phyloP scores from a whole-genome alignment of 306 rosid species.

The Citrullus mucosospermus region DNA sequence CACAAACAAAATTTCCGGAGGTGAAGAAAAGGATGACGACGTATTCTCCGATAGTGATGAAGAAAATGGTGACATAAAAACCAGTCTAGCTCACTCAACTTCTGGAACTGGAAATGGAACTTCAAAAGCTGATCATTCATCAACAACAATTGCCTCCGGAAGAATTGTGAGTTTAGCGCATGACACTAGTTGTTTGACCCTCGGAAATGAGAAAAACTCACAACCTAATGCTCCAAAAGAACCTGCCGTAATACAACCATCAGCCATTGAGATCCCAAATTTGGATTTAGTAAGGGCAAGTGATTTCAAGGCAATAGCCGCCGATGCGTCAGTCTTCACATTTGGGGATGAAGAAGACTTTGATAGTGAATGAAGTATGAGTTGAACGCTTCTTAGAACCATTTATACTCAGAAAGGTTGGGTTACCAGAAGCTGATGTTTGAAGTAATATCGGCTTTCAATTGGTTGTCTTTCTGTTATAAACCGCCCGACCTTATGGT shows the following conservation, averaged over 20 bases:
- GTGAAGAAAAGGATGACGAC: slow-evolving; percentile 52
- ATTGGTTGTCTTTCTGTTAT: neutral
- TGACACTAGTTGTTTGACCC: slow-evolving; percentile 23
- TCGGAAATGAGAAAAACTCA: slow-evolving; percentile 17
- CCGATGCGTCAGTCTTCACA: slow-evolving; percentile 89
- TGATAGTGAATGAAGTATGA: slow-evolving; percentile 53
- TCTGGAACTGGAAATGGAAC: neutral
- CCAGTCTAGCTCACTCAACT: slow-evolving; percentile 6
- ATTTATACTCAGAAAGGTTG: neutral
- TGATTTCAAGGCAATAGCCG: slow-evolving; percentile 82
- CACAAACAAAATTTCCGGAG: slow-evolving; percentile 19
- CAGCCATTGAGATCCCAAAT: slow-evolving; percentile 17
- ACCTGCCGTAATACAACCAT: slow-evolving; percentile 18
- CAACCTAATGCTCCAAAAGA: slow-evolving; percentile 19
- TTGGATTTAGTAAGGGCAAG: slow-evolving; percentile 27
- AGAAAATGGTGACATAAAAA: slow-evolving; percentile 31
- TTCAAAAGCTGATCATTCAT: slow-evolving; percentile 23
- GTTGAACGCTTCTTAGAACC: neutral
- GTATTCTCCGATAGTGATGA: slow-evolving; percentile 87
- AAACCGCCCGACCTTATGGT: neutral
- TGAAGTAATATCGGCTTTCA: neutral
- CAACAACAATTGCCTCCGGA: slow-evolving; percentile 28
- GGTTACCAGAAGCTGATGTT: neutral
- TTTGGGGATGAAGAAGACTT: slow-evolving; percentile 88
- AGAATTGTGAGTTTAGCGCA: slow-evolving; percentile 19